Evolutionary conservation across 768 basidiomycete genomes (phyloP).

Genomic region (Suillus occidentalis): DNA sequence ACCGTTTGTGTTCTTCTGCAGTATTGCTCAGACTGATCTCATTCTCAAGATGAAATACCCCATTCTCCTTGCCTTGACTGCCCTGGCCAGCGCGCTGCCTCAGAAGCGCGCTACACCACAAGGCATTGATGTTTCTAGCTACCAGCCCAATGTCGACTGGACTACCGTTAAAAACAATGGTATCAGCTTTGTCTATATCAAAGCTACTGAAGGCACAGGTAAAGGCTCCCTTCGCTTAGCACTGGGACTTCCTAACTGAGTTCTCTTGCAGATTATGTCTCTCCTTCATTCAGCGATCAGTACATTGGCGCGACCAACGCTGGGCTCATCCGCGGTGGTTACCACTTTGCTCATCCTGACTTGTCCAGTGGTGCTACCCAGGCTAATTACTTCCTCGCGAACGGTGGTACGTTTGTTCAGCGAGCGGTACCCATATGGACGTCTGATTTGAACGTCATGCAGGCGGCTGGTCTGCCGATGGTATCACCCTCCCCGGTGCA

Average conservation of each 20-base stretch:
- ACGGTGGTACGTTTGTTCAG: slow-evolving; percentile 43
- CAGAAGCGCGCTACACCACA: slow-evolving; percentile 38
- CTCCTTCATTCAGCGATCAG: slow-evolving; percentile 42
- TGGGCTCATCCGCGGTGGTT: slow-evolving; percentile 57
- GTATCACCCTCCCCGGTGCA: slow-evolving; percentile 62
- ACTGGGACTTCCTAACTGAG: neutral
- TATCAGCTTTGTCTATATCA: slow-evolving; percentile 59
- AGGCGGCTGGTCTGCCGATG: slow-evolving; percentile 57
- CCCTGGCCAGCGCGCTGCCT: slow-evolving; percentile 18
- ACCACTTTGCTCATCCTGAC: slow-evolving; percentile 62
- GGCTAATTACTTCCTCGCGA: slow-evolving; percentile 55
- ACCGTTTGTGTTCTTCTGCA: neutral
- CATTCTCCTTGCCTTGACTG: slow-evolving; percentile 15
- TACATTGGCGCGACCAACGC: slow-evolving; percentile 57
- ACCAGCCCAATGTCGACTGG: slow-evolving; percentile 54
- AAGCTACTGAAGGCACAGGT: slow-evolving; percentile 67
- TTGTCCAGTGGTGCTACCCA: slow-evolving; percentile 55
- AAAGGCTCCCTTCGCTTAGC: slow-evolving; percentile 11
- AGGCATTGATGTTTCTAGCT: slow-evolving; percentile 58
- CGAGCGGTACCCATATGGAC: slow-evolving; percentile 3
- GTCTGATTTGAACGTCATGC: neutral
- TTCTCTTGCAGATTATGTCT: slow-evolving; percentile 21
- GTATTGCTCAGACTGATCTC: neutral
- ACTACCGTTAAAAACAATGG: slow-evolving; percentile 49
- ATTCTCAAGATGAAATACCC: slow-evolving; percentile 21